Evolutionary conservation across 139 green algal species (phyloP).

Genomic region (Chlamydomonas sp.): DNA sequence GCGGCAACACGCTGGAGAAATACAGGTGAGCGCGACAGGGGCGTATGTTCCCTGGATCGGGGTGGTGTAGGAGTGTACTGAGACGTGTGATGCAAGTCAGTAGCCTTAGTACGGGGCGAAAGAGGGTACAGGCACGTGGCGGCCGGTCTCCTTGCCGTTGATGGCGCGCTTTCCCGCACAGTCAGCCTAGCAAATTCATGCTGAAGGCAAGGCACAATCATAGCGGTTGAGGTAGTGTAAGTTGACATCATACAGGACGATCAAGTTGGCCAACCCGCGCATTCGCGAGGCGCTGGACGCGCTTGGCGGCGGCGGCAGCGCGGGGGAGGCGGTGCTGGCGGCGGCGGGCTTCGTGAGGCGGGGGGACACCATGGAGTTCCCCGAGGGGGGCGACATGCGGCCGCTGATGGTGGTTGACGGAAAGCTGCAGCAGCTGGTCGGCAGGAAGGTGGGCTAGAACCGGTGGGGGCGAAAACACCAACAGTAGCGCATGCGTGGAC

Average conservation of each 20-base stretch:
- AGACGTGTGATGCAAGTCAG: too few species aligned
- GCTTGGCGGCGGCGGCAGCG: background rate
- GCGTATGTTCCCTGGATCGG: too few species aligned
- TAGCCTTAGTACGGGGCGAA: too few species aligned
- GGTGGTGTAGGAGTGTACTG: too few species aligned
- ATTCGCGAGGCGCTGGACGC: conserved; percentile 18
- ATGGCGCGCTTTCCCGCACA: too few species aligned
- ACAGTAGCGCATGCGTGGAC: too few species aligned
- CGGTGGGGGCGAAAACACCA: too few species aligned
- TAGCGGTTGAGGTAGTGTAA: too few species aligned
- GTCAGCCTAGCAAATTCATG: too few species aligned
- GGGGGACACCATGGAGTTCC: background rate
- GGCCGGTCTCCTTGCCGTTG: too few species aligned
- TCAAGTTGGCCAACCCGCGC: conserved; percentile 8
- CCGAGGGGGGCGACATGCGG: background rate
- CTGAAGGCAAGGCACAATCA: too few species aligned
- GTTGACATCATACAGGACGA: background rate
- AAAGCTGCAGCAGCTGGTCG: conserved; percentile 21
- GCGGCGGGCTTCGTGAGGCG: background rate
- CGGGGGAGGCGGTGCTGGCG: conserved; percentile 27
- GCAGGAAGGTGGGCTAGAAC: background rate
- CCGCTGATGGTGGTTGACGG: conserved; percentile 8
- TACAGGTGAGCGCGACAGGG: conserved; percentile 9
- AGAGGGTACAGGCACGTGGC: too few species aligned
- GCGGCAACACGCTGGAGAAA: conserved; percentile 29